Evolutionary conservation across 2,329 filamentous ascomycete genomes (phyloP).

Genomic region (Pseudogymnoascus sp.): DNA sequence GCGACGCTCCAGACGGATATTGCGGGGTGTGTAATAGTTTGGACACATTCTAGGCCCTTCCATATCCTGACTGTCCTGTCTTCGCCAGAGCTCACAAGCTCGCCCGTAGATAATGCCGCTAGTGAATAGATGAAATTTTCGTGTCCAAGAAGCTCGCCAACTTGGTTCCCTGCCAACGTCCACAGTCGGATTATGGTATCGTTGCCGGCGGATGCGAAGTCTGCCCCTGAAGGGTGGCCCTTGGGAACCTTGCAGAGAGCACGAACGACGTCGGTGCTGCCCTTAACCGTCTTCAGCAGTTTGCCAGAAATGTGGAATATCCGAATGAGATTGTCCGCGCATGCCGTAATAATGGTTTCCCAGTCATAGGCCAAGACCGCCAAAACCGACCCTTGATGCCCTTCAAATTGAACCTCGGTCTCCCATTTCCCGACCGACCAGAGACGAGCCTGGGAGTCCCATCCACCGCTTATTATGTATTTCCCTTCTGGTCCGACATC

Average conservation of each 20-base stretch:
- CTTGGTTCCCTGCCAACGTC: conserved; percentile 68
- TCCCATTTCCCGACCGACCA: conserved; percentile 89
- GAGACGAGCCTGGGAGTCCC: conserved; percentile 81
- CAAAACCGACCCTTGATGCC: conserved; percentile 81
- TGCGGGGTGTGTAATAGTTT: conserved; percentile 94
- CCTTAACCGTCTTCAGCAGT: conserved; percentile 55
- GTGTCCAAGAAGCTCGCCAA: conserved; percentile 76
- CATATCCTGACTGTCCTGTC: conserved; percentile 90
- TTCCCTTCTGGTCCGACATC: conserved; percentile 66
- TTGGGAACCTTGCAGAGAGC: conserved; percentile 76
- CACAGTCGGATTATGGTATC: conserved; percentile 84
- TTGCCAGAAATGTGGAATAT: conserved; percentile 63
- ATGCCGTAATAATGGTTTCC: conserved; percentile 78
- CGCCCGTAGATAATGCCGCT: conserved; percentile 67
- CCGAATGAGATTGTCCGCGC: conserved; percentile 82
- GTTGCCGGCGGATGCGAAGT: conserved; percentile 93
- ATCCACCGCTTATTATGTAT: conserved; percentile 82
- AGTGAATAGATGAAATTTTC: conserved; percentile 93
- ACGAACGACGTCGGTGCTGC: conserved; percentile 75
- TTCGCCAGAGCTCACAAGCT: conserved; percentile 85
- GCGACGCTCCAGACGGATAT: conserved; percentile 94
- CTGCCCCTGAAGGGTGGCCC: conserved; percentile 70
- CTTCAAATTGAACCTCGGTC: conserved; percentile 59
- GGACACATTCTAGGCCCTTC: conserved; percentile 73
- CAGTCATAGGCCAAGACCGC: conserved; percentile 78